Percentiles rank a stretch among this genome's conserved stretches.
phyloP scores from a whole-genome alignment of 352 stramenopile genomes.

The Phytopythium helicoides region DNA sequence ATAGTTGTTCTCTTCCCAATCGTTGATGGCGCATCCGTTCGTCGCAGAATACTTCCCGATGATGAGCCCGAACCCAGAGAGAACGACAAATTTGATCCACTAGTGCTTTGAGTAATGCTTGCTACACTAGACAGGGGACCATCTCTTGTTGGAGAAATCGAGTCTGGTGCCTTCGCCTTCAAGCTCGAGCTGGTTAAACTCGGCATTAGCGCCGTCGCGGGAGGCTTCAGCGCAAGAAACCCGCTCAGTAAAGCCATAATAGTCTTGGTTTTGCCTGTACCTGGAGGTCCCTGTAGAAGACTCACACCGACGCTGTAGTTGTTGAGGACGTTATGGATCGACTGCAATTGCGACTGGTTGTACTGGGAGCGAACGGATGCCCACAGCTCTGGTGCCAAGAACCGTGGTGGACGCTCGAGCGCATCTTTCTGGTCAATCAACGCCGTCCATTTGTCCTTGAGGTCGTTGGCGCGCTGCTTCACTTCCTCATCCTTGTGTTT shows the following conservation, averaged over 20 bases:
- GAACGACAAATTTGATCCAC: conserved; percentile 26
- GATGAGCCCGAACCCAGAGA: conserved; percentile 43
- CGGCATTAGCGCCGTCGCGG: conserved; percentile 41
- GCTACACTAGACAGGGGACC: too few relatives aligned
- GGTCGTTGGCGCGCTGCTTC: conserved; percentile 30
- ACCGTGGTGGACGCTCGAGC: conserved; percentile 53
- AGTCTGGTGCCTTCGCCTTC: neutral
- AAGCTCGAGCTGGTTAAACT: conserved; percentile 13
- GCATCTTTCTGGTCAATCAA: conserved; percentile 69
- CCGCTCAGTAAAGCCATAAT: conserved; percentile 85
- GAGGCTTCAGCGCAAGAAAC: conserved; percentile 61
- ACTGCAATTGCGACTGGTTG: conserved; percentile 86
- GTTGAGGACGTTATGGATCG: conserved; percentile 84
- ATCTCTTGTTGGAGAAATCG: too few relatives aligned
- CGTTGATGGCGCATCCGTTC: conserved; percentile 18
- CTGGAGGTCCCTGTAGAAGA: conserved; percentile 94
- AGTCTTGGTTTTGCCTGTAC: conserved; percentile 94
- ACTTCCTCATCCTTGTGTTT: conserved; percentile 70
- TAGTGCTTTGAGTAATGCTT: neutral
- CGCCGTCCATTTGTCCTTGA: conserved; percentile 82
- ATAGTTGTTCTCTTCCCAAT: conserved; percentile 46
- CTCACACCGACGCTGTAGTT: conserved; percentile 85
- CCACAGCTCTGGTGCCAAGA: conserved; percentile 64
- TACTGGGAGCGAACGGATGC: conserved; percentile 74
- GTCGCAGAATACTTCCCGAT: conserved; percentile 61